Base-by-base conservation (phyloP, 192 early-diverging fungal genomes). In the Podila epigama region DNA sequence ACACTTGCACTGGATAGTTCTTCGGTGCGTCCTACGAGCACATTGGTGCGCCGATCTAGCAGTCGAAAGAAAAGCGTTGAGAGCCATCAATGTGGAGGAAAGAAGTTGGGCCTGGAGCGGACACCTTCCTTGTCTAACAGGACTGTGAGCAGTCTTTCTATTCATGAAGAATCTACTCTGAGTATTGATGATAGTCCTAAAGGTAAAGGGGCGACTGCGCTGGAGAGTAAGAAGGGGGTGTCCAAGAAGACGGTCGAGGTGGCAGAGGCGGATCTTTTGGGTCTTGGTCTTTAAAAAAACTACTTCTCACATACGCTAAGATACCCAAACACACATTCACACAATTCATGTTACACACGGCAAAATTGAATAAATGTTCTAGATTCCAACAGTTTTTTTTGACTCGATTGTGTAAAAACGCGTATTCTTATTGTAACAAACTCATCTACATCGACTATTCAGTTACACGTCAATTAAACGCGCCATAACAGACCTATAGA, bases 11-110 rank as follows among this genome's bases (percentile, higher is more conserved):
- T 48, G 44, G 44, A 48, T 48, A 48, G 44, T 25, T 48, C 44
- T 11, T 48, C 44, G 5, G 16, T n/a, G 41, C 11, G 44, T 18
- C 44, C 44, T 48, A 18, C 40, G 40, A 22, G 44, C n/a, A 48
- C 44, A 7, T 33, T 75, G 42, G 52, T 62, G 8, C 72, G 72
- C 51, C 58, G 72, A 16, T 56, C 51, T 18, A 67, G 72, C 31
- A 58, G 60, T 33, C 44, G 36, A 0, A 51, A 51, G 60, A 18
- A 25, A 11, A 13, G 6, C 56, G 0, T 15, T 32, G 12, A 29
- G 34, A 7, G 2, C 11, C 36, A 18, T n/a, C 37, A n/a, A n/a
- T 22, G 58, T 40, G 48, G 48, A 28, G 35, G 22, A 32, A 27
- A 11, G 25, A 60, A 15, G 51, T 34, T 8, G 15, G 4, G n/a